phyloP scores from a whole-genome alignment of 805 yeast genomes.

The Ogataea philodendri region DNA sequence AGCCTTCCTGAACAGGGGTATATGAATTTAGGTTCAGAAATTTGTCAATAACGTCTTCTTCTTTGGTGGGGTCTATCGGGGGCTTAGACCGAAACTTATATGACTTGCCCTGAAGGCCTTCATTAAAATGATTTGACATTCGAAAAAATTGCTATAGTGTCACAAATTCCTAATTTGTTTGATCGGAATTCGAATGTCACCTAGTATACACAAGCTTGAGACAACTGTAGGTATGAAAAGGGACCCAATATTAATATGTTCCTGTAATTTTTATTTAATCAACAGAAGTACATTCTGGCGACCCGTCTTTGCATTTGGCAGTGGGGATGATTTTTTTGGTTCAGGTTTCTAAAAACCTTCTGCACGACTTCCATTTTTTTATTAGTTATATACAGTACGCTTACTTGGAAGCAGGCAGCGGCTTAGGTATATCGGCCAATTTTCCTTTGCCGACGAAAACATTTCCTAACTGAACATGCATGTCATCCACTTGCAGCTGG shows the following conservation, averaged over 20 bases:
- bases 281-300: too few species aligned
- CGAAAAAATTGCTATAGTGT: too few species aligned
- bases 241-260: too few species aligned
- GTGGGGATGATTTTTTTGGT: too few species aligned
- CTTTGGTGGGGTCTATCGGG: slow-evolving; percentile 3
- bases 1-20: slow-evolving; percentile 4
- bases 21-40: slow-evolving; percentile 7
- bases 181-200: background rate
- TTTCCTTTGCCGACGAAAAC: slow-evolving; percentile 23
- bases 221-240: background rate
- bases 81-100: background rate
- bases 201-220: background rate
- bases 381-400: slow-evolving; percentile 6
- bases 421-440: slow-evolving; percentile 24
- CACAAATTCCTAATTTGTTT: background rate
- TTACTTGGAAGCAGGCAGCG: slow-evolving; percentile 14
- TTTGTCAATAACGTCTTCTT: slow-evolving; percentile 11
- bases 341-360: too few species aligned
- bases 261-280: too few species aligned
- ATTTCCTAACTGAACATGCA: slow-evolving; percentile 20
- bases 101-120: slow-evolving; percentile 1
- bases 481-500: slow-evolving; percentile 30
- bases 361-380: slow-evolving; percentile 6
- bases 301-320: too few species aligned
- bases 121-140: slow-evolving; percentile 2